Evolutionary conservation across 2,329 filamentous ascomycete species (phyloP), one percentile per base, ranked within the genome.

Genomic region (Diplodia scrobiculata): DNA sequence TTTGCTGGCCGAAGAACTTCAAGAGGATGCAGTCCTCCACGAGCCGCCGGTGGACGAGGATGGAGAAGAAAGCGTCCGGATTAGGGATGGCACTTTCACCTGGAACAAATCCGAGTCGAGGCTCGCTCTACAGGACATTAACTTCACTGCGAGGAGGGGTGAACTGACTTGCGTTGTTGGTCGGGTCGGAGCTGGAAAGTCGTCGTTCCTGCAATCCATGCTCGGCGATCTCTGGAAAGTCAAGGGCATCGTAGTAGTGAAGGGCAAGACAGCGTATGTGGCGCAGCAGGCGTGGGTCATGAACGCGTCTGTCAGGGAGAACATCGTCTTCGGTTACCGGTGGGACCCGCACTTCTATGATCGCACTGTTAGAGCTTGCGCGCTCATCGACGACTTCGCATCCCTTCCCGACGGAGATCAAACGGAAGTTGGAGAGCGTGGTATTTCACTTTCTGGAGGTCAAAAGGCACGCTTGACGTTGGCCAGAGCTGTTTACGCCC

Each of bases 261-360:
- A 91, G 71, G 96, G 95, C 54, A 87, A 84, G 32, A 86, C 92
- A 48, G 95, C 95, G 1, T 99, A 98, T 76, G 95, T 96, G 67
- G 91, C 92, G 17, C 96, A 99, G 77, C 88, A 91, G 73, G 83
- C 92, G 21, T 99, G 96, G 95, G 91, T 99, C 63, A 94, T 98
- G 88, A 99, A 99, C 75, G 95, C 95, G 9, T 96, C 91, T 34
- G 93, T 99, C 66, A 91, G 92, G 72, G 95, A 99, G 75, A 99
- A 99, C 75, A 97, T 99, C 71, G 84, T 97, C 4, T 99, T 99
- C 74, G 95, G 95, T 1, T 92, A 99, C 79, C 89, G 91, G 54
- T 97, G 91, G 83, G 94, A 99, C 77, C 89, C 93, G 5, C 85
- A 89, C 34, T 99, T 99, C 78, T 99, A 99, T 79, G 91, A 98